These are phyloP conservation scores for Tritrichomonas musculus DNA, from an alignment of 208 protist species.

Conservation along the genomic window DNA sequence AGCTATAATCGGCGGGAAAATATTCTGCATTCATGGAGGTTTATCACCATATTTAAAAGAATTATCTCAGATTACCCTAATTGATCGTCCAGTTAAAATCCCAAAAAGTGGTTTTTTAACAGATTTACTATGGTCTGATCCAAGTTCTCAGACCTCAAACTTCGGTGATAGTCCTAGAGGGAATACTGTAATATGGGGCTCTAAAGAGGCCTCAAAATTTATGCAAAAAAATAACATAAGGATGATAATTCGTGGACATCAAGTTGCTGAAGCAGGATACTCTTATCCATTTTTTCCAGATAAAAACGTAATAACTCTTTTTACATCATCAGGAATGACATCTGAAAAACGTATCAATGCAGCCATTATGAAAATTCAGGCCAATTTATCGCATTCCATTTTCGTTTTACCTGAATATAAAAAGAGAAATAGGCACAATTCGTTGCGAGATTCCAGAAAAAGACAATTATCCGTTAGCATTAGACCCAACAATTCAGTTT, in stretches of 20 bases:
- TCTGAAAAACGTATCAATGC: no score
- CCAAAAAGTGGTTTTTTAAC: not conserved
- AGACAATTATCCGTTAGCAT: no score
- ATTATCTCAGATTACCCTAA: not conserved
- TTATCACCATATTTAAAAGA: not conserved
- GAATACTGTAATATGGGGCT: not conserved
- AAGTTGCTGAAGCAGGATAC: not conserved
- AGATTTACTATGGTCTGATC: conserved; percentile 29
- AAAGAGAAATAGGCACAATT: no score
- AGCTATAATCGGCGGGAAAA: not conserved
- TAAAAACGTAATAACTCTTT: not conserved
- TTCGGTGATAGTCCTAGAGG: not conserved
- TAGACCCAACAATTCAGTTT: no score
- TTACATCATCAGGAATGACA: no score
- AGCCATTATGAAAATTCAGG: no score
- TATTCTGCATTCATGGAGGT: conserved; percentile 31
- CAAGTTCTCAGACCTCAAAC: not conserved
- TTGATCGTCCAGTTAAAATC: not conserved
- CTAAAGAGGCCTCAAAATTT: not conserved
- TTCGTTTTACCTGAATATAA: no score
- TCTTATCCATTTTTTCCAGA: not conserved
- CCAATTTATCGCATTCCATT: no score
- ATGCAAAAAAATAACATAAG: not conserved
- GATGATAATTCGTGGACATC: not conserved
- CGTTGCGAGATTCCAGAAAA: no score